Evolutionary conservation across 306 rosid species (phyloP), one percentile per base, ranked within the genome.

Genomic region (Nissolia schottii): DNA sequence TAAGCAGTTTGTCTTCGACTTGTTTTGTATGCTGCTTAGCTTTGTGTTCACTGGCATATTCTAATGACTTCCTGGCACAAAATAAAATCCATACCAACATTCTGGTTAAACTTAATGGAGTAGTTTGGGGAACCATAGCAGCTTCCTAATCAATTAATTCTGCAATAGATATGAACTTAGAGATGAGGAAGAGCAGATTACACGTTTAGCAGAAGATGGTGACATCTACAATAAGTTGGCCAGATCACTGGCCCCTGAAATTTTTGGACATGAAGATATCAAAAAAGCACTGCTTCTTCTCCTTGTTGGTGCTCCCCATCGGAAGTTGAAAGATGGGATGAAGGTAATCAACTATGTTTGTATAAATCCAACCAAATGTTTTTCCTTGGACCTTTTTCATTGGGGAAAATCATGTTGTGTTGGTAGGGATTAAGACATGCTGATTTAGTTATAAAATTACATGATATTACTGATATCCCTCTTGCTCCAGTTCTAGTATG

Each of bases 261-360:
- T 95, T 78, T 95, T 85, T 72, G 97, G 99, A 73, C 97, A 91
- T 71, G 99, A 89, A 65, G 99, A 95, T 85, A 85, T 91, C 16
- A 95, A 95, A 73, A 95, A 91, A 74, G 99, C 96, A 51, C 64
- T 95, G 54, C 90, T 91, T 58, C 96, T 95, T 73, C 97, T 95
- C 45, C 99, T 94, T 43, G 99, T 94, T 55, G 98, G 99, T 23
- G 96, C 96, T 73, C 90, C 99, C 62, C 97, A 95, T 49, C 86
- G 90, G 74, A 87, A 85, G 79, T 85, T 95, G 74, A 95, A 85
- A 80, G 99, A 95, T 82, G 96, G 99, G 74, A 95, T 91, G 99
- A 95, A 87, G 97, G 93, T 91, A 84, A 40, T 37, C 32, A 61
- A 20, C 78, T 32, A 6, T 16, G 54, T 49, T 43, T 24, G 58